Evolutionary conservation across 2,329 filamentous ascomycete species (phyloP).

Genomic region (Pestalotiopsis sp.): DNA sequence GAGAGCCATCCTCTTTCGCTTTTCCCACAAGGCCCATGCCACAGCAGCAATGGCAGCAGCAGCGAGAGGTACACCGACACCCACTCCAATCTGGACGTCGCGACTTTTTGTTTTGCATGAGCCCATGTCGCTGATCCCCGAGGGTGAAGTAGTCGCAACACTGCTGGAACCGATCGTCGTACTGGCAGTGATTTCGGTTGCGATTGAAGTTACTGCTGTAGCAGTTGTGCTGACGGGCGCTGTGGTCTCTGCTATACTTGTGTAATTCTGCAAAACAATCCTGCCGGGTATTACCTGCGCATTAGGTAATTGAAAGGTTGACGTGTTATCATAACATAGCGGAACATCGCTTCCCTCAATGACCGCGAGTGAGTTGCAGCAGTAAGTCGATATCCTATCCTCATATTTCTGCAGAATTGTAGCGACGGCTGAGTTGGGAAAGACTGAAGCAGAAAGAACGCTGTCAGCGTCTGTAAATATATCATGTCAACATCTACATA

Average conservation of each 20-base stretch:
- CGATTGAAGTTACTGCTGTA: not conserved
- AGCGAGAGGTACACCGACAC: not conserved
- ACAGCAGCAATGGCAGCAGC: not conserved
- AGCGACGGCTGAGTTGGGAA: not conserved
- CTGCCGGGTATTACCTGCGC: not conserved
- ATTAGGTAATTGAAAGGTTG: not conserved
- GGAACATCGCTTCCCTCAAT: not conserved
- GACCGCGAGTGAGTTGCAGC: not conserved
- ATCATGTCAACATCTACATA: not conserved
- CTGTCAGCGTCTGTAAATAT: too few relatives aligned
- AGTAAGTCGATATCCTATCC: not conserved
- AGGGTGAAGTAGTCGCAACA: not conserved
- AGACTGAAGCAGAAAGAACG: not conserved
- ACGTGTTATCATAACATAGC: not conserved
- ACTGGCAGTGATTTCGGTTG: not conserved
- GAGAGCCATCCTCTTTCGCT: not conserved
- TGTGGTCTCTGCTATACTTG: not conserved
- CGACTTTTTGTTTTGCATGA: not conserved
- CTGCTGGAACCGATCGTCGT: not conserved
- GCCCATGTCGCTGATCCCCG: not conserved
- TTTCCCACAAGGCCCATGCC: not conserved
- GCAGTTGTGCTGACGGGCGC: not conserved
- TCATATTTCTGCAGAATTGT: not conserved
- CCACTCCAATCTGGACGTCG: not conserved
- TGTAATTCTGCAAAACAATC: not conserved